Base-by-base conservation (phyloP, 768 basidiomycete genomes). In the Russula brevipes region DNA sequence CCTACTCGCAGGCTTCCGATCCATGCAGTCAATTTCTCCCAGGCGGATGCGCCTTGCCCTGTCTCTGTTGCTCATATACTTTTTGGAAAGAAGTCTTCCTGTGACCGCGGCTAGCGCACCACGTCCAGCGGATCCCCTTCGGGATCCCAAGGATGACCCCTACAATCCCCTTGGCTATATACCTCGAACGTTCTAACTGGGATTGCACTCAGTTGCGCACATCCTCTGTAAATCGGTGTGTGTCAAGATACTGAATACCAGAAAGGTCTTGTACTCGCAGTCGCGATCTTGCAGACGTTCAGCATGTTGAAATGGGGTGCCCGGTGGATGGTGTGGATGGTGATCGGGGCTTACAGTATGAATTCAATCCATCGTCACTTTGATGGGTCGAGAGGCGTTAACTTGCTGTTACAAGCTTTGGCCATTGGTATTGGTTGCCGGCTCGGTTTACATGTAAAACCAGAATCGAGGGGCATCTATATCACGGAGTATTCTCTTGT, bases 401-500 rank as follows among this genome's bases (percentile, higher is more conserved):
- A 61, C 49, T 65, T n/a, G 14, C 49, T 19, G 7, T 7, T 55
- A 39, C 6, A 61, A 87, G 85, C 79, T 7, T 86, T 85, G 63
- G 79, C 81, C 0, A 66, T 81, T 14, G 86, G 87, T 11, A 73
- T 88, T 47, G 79, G 75, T 3, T 75, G 76, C 49, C 82, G 87
- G 2, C 85, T 85, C 57, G 82, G 77, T 35, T 71, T 87, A 57
- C 82, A 84, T 69, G 63, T 68, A 1, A 68, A 82, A 64, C 85
- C 85, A 0, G 80, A 86, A 60, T 81, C 79, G 30, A 75, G 76
- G 59, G 77, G 76, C 3, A 71, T 82, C 5, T 85, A 83, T 69
- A 85, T 85, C 57, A 72, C 75, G 0, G 80, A 85, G 70, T 82
- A 86, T 64, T 71, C 86, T 9, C 79, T 86, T 69, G 79, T 86